Evolutionary conservation across 306 rosid species (phyloP).

Genomic region (Elaeagnus macrophylla): DNA sequence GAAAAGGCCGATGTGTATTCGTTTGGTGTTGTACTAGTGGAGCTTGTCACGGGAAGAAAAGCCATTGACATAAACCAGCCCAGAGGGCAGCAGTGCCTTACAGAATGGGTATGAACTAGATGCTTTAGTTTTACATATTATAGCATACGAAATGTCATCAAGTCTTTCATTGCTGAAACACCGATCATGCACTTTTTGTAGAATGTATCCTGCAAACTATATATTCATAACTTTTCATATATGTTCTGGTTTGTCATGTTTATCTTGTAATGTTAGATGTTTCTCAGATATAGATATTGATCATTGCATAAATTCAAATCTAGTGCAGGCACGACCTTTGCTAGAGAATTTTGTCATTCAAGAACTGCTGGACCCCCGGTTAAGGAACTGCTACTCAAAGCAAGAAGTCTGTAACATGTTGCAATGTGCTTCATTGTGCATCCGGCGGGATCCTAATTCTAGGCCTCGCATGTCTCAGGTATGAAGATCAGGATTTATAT

Average conservation of each 20-base stretch:
- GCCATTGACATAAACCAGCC: constrained; percentile 75
- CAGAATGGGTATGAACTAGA: constrained; percentile 69
- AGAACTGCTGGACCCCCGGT: constrained; percentile 61
- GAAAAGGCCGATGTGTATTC: constrained; percentile 97
- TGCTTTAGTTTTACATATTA: background rate
- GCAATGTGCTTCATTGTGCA: constrained; percentile 74
- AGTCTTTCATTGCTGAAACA: too few species aligned
- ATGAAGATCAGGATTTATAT: constrained; percentile 2
- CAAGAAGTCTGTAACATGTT: constrained; percentile 66
- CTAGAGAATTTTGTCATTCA: constrained; percentile 43
- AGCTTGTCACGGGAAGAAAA: constrained; percentile 86
- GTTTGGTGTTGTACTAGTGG: constrained; percentile 79
- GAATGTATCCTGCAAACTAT: background rate
- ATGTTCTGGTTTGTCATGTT: background rate
- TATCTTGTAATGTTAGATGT: background rate
- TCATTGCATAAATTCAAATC: constrained; percentile 15
- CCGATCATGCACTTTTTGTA: too few species aligned
- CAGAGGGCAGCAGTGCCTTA: constrained; percentile 88
- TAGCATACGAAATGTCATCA: background rate
- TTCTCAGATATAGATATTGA: background rate
- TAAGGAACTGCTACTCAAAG: constrained; percentile 39
- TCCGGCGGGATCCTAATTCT: constrained; percentile 50
- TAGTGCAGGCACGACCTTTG: constrained; percentile 68
- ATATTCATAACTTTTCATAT: background rate
- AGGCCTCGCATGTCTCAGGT: constrained; percentile 99